Conservation (phyloP, 1,139 yeast species). For the Magnusiomyces fungicola region DNA sequence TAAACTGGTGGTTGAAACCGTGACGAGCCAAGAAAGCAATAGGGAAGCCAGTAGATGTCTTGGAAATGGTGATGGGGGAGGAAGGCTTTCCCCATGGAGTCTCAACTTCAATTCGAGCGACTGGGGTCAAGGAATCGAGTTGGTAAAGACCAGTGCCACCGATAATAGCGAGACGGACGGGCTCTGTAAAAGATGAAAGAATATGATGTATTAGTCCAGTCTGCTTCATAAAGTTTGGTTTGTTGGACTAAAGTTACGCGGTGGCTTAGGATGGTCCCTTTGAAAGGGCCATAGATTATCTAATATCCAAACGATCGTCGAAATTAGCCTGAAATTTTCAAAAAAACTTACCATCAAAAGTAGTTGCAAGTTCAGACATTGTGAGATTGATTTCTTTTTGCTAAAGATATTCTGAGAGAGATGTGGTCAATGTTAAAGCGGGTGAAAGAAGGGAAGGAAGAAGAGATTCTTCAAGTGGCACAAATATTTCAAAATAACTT, state of each 20-base stretch:
- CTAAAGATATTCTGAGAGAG: neutral
- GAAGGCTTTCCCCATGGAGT: conserved; percentile 99
- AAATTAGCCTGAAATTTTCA: neutral
- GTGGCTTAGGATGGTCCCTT: neutral
- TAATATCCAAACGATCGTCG: neutral
- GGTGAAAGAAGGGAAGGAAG: neutral
- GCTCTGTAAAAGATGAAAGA: conserved; percentile 32
- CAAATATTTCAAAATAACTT: neutral
- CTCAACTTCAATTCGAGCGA: conserved; percentile 67
- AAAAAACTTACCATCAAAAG: conserved; percentile 1
- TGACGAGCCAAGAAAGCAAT: conserved; percentile 95
- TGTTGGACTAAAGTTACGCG: neutral
- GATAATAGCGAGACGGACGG: conserved; percentile 76
- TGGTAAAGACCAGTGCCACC: conserved; percentile 98
- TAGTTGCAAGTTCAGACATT: neutral
- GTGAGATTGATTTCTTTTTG: neutral
- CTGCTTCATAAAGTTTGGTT: neutral
- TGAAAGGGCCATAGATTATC: neutral
- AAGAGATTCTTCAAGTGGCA: neutral
- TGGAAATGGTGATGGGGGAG: conserved; percentile 83
- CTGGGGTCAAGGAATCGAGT: conserved; percentile 72
- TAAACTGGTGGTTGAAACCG: conserved; percentile 78
- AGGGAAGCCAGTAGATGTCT: conserved; percentile 66
- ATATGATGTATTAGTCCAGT: conserved; percentile 2
- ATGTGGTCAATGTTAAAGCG: neutral